phyloP scores from a whole-genome alignment of 2,329 filamentous ascomycete species.

The Nemania diffusa region DNA sequence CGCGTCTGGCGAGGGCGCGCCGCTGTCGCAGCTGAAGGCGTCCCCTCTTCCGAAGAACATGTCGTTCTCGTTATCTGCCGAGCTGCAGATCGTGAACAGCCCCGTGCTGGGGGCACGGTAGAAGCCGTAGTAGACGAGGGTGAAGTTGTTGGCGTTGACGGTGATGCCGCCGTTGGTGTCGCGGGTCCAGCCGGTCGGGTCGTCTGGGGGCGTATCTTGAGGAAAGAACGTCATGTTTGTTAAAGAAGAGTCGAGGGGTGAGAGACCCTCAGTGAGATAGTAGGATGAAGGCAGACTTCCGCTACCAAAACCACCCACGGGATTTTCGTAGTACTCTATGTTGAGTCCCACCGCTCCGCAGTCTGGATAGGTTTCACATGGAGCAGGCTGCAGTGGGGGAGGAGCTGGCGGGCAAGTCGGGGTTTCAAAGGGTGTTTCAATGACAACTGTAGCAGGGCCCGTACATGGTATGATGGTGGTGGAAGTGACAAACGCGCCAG shows the following conservation, averaged over 20 bases:
- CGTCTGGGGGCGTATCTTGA: neutral
- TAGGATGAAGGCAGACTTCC: neutral
- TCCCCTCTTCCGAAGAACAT: conserved; percentile 10
- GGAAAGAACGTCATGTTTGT: conserved; percentile 17
- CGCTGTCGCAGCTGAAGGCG: conserved; percentile 16
- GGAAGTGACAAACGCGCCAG: neutral
- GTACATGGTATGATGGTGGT: conserved; percentile 8
- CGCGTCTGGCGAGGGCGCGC: neutral
- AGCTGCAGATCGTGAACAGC: conserved; percentile 4
- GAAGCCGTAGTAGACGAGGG: conserved; percentile 6
- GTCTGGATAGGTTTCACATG: neutral
- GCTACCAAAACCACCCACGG: neutral
- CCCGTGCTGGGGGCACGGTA: neutral
- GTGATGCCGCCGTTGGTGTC: conserved; percentile 7
- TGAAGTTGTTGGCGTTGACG: conserved; percentile 9
- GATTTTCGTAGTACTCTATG: conserved; percentile 1
- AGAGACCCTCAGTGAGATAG: neutral
- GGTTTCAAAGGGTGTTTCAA: conserved; percentile 7
- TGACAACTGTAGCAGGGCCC: neutral
- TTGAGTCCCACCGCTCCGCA: neutral
- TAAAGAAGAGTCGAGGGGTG: neutral
- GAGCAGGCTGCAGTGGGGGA: neutral
- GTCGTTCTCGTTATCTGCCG: conserved; percentile 4
- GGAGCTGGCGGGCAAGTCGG: neutral
- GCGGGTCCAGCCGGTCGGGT: neutral